Base-by-base conservation (phyloP, 495 filamentous ascomycete genomes). In the Annulohypoxylon bovei region DNA sequence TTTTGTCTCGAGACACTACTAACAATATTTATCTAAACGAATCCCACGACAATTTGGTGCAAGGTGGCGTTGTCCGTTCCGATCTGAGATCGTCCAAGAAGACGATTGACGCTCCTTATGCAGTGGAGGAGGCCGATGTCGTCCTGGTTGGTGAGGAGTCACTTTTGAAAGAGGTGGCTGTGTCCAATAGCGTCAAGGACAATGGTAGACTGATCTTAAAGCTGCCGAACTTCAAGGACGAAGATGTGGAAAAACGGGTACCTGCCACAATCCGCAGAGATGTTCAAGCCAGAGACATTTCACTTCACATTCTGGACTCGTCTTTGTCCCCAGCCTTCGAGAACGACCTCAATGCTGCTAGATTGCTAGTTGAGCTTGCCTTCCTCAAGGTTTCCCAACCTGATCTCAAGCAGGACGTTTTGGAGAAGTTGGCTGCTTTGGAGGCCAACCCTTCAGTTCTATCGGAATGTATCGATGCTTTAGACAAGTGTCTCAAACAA, bases 171-270 rank as follows among this genome's bases (percentile, higher is more conserved):
- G 88, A 91, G 5, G 84, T 97, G 59, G 89, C 92, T 70, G 81
- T 95, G 25, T 74, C 93, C 9, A 84, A 87, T 59, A 91, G 86
- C 27, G 81, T 93, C 49, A 94, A 92, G 81, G 77, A 84, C 25
- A 88, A 88, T 55, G 91, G 89, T 35, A 91, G 88, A 64, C 67
- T 99, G 44, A 85, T 98, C 61, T 66, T 97, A 6, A 92, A 88
- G 67, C 84, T 93, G 16, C 87, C 93, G 9, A 90, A 88, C 56
- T 85, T 91, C 66, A 96, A 94, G 79, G 88, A 92, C 49, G 95
- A 95, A 27, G 95, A 98, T 30, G 76, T 95, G 3, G 96, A 98
- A 81, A 97, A 94, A 85, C 94, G 90, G 74, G 84, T 99, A 30
- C 88, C 92, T 2, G 82, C 83, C 14, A 65, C 78, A 18, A 86